Evolutionary conservation across 257 asterid species (phyloP), one percentile per base, ranked within the genome.

Genomic region (Jacaranda copaia): DNA sequence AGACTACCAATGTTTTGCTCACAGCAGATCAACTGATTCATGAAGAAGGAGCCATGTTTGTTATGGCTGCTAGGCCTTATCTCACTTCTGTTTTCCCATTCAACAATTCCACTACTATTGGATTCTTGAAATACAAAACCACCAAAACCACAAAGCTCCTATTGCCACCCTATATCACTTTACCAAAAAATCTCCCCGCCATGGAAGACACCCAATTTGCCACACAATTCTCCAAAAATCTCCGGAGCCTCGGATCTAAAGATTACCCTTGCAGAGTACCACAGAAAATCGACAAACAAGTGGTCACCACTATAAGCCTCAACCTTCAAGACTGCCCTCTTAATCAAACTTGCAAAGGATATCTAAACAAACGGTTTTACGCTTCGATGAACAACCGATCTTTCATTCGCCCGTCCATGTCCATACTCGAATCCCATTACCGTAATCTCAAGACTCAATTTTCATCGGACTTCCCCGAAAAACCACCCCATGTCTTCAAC

Each of bases 31-130:
- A 86, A 25, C 32, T 25, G 72, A 38, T 63, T 48, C 85, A 83
- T 10, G 79, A 82, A 14, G 15, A 82, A 1, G 61, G 83, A 3
- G 72, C 73, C 72, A 65, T 52, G 20, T 88, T 83, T 55, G 81
- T 77, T 0, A 81, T 86, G 88, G 93, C 93, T 11, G 93, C 89
- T 25, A 84, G 93, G 84, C 90, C 93, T 49, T 88, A 86, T 43
- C 83, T 84, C 45, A 84, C 90, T 39, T 79, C 90, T 18, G 53
- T 79, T 70, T 88, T 88, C 75, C 93, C 93, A 6, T 88, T 86
- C 5, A 82, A 84, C 61, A 86, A 86, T 74, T 79, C 86, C 4
- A 88, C 90, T 63, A 83, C 89, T 42, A 77, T 84, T 3, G 93
- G 90, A 16, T 88, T 88, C 82, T 70, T 88, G 2, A 79, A 73